phyloP scores from a whole-genome alignment of 805 yeast genomes.

The Metschnikowia gruessii region DNA sequence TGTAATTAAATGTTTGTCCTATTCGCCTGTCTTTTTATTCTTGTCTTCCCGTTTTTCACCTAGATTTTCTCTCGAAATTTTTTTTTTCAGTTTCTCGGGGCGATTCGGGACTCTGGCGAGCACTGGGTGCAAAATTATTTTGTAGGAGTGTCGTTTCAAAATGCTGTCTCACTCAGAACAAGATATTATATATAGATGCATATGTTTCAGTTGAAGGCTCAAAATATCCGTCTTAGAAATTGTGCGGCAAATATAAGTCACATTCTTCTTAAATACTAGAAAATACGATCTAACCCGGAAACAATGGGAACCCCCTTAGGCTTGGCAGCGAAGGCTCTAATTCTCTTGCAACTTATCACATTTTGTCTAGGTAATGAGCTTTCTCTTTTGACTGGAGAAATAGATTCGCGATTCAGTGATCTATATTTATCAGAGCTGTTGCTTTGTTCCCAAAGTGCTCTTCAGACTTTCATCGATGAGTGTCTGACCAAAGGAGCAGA shows the following conservation, averaged over 20 bases:
- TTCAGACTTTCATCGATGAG: constrained; percentile 36
- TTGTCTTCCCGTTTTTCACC: too few species aligned
- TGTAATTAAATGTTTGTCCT: too few species aligned
- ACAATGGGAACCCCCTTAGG: not conserved
- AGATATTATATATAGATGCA: too few species aligned
- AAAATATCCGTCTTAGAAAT: too few species aligned
- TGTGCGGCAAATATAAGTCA: too few species aligned
- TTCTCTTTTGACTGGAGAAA: constrained; percentile 1
- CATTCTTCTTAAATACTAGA: too few species aligned
- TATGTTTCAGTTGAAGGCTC: too few species aligned
- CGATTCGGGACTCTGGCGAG: not conserved
- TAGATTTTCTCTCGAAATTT: not conserved
- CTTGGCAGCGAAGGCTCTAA: not conserved
- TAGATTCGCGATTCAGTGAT: constrained; percentile 1
- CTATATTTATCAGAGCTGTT: constrained; percentile 6
- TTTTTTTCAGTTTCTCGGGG: not conserved
- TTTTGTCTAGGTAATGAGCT: constrained; percentile 1
- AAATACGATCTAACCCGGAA: too few species aligned
- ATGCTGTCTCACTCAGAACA: too few species aligned
- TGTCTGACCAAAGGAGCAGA: constrained; percentile 45
- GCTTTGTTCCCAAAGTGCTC: constrained; percentile 31
- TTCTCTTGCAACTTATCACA: not conserved
- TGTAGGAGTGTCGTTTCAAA: not conserved
- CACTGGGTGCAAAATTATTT: constrained; percentile 3
- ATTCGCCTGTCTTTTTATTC: too few species aligned